These are phyloP conservation scores for Tetrahymena elliotti DNA, from an alignment of 73 alveolate genomes.

Conservation along the genomic window DNA sequence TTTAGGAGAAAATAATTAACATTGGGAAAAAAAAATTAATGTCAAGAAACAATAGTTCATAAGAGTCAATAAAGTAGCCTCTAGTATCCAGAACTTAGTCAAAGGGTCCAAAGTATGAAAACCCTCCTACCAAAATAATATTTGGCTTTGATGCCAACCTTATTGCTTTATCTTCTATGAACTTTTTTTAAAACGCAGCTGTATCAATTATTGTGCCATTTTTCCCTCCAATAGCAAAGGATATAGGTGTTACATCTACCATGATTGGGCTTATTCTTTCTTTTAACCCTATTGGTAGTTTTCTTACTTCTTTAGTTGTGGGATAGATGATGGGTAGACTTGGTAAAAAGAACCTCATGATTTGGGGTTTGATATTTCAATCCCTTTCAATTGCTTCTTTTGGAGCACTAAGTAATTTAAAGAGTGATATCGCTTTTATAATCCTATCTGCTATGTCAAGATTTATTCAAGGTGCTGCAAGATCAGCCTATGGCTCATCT, in stretches of 20 bases:
- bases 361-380: background rate
- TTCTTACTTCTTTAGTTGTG: background rate
- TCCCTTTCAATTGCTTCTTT: background rate
- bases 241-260: background rate
- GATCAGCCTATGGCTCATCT: background rate
- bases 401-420: background rate
- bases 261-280: background rate
- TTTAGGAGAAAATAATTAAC: background rate
- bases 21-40: too few relatives aligned
- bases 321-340: background rate
- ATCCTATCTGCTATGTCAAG: background rate
- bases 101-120: background rate
- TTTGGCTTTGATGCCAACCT: background rate
- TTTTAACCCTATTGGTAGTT: background rate
- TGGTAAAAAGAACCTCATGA: background rate
- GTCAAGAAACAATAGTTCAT: background rate
- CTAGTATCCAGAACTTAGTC: background rate
- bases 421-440: background rate
- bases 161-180: background rate
- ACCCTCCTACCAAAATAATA: background rate
- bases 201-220: background rate
- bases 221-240: background rate
- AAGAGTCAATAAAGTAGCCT: background rate
- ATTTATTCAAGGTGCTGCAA: background rate
- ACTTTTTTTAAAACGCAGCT: background rate